Conservation (phyloP, 441 rosid species). For the Lepidium campestre region DNA sequence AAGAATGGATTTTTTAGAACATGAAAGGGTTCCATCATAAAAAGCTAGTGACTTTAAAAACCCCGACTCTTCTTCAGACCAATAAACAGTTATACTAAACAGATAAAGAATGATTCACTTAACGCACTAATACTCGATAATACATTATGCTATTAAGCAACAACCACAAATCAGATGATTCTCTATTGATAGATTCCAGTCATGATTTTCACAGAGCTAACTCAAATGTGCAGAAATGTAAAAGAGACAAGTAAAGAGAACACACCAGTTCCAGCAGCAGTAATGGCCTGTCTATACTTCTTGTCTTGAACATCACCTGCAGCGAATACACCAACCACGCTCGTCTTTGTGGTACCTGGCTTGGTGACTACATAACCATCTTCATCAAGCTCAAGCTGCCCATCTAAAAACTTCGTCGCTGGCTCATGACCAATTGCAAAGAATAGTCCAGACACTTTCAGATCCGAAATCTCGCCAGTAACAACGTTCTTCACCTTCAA, state of each 20-base stretch:
- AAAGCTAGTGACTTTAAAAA: background rate
- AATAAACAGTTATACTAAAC: background rate
- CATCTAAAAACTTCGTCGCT: slow-evolving; percentile 42
- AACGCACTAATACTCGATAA: background rate
- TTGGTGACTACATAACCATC: slow-evolving; percentile 44
- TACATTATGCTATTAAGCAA: background rate
- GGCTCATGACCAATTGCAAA: slow-evolving; percentile 54
- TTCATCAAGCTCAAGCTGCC: slow-evolving; percentile 41
- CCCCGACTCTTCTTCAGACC: background rate
- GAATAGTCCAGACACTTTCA: slow-evolving; percentile 45
- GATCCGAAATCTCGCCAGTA: slow-evolving; percentile 32
- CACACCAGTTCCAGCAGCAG: slow-evolving; percentile 34
- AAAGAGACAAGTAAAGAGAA: background rate
- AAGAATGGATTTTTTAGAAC: background rate
- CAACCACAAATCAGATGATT: background rate
- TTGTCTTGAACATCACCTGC: slow-evolving; percentile 53
- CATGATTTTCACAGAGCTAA: background rate
- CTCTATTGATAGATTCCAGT: background rate
- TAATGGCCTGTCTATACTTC: slow-evolving; percentile 34
- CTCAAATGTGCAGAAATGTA: background rate
- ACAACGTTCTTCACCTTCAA: slow-evolving; percentile 43
- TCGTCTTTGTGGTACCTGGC: slow-evolving; percentile 42
- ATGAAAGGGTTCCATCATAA: background rate
- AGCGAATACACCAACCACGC: slow-evolving; percentile 42
- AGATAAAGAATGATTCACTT: background rate